Percentiles rank a stretch among this genome's conserved stretches.
phyloP scores from a whole-genome alignment of 2,329 filamentous ascomycete species.

The Raffaelea arxii region DNA sequence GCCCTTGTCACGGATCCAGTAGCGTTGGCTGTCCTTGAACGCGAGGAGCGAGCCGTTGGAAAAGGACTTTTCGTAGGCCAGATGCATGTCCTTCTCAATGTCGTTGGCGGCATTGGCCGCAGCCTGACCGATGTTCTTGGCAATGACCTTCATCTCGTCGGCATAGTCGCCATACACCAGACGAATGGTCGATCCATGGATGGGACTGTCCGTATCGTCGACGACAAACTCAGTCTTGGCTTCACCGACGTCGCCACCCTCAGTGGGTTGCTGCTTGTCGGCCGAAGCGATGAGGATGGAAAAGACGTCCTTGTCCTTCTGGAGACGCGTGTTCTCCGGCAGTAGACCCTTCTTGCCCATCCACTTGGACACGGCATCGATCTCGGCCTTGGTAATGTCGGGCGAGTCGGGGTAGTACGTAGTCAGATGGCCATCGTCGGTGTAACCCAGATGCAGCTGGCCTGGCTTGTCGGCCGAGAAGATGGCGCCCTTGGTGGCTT shows the following conservation, averaged over 20 bases:
- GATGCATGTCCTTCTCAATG: slow-evolving; percentile 63
- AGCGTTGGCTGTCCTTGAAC: slow-evolving; percentile 71
- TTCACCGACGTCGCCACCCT: slow-evolving; percentile 56
- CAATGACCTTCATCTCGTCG: slow-evolving; percentile 60
- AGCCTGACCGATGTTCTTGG: slow-evolving; percentile 58
- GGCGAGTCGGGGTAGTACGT: slow-evolving; percentile 74
- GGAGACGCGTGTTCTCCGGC: slow-evolving; percentile 66
- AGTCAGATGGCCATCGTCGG: slow-evolving; percentile 66
- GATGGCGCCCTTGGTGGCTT: slow-evolving; percentile 60
- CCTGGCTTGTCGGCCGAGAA: slow-evolving; percentile 56
- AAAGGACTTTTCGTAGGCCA: slow-evolving; percentile 67
- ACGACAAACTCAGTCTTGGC: slow-evolving; percentile 53
- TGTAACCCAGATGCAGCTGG: slow-evolving; percentile 67
- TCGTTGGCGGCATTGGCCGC: slow-evolving; percentile 62
- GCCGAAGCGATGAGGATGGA: slow-evolving; percentile 69
- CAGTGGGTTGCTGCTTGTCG: slow-evolving; percentile 44
- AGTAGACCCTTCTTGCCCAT: slow-evolving; percentile 60
- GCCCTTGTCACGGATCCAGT: slow-evolving; percentile 76
- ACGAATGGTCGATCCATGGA: slow-evolving; percentile 59
- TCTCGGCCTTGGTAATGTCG: slow-evolving; percentile 64
- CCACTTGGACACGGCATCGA: slow-evolving; percentile 61
- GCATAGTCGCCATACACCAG: slow-evolving; percentile 68
- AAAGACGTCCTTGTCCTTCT: slow-evolving; percentile 52
- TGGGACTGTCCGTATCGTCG: slow-evolving; percentile 45
- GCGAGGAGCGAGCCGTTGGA: slow-evolving; percentile 62